Evolutionary conservation across 2,329 filamentous ascomycete species (phyloP).

Genomic region (Stagonosporopsis rhizophila): DNA sequence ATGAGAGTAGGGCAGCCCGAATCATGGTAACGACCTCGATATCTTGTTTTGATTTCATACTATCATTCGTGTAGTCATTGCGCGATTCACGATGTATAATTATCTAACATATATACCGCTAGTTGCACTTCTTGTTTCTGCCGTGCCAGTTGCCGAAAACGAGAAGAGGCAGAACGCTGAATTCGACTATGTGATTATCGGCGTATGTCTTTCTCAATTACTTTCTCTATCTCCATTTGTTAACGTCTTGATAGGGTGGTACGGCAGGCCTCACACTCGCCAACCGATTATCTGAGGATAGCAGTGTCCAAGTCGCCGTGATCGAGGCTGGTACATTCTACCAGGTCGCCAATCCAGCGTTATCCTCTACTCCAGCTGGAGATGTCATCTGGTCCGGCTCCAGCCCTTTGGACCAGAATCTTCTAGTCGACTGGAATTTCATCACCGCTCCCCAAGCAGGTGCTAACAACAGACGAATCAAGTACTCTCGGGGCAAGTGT

Average conservation of each 20-base stretch:
- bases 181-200: conserved; percentile 29
- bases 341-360: conserved; percentile 21
- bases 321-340: conserved; percentile 36
- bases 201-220: conserved; percentile 12
- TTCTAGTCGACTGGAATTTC: conserved; percentile 41
- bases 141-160: conserved; percentile 1
- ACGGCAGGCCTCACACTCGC: conserved; percentile 23
- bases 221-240: background rate
- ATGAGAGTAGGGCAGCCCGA: background rate
- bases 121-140: conserved; percentile 4
- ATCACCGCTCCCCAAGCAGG: conserved; percentile 36
- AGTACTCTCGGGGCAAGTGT: conserved; percentile 42
- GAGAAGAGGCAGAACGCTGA: conserved; percentile 18
- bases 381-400: conserved; percentile 30
- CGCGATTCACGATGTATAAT: background rate
- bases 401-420: conserved; percentile 25
- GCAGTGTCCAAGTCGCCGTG: conserved; percentile 24
- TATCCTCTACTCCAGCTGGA: conserved; percentile 26
- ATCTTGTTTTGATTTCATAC: background rate
- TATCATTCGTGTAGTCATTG: background rate
- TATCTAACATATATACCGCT: background rate
- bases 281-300: conserved; percentile 19
- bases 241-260: conserved; percentile 11
- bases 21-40: background rate
- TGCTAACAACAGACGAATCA: conserved; percentile 23